Conservation (phyloP, 495 filamentous ascomycete species). For the Penicillium manginii region DNA sequence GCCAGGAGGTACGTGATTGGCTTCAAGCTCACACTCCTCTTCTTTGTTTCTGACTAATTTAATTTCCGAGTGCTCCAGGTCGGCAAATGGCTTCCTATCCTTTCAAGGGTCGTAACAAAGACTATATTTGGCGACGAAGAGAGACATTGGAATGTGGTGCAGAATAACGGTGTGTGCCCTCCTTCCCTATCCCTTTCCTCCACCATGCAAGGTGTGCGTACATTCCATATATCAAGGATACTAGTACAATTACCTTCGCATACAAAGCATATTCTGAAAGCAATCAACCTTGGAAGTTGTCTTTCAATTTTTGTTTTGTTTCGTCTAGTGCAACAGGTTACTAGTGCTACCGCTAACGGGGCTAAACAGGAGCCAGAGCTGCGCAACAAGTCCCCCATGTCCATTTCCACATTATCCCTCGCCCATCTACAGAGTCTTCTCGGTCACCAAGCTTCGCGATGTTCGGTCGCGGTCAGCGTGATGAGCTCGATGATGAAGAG, state of each 20-base stretch:
- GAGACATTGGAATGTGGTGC: constrained; percentile 78
- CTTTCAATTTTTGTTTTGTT: no score
- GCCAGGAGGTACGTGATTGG: constrained; percentile 49
- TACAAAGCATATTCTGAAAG: no score
- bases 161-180: constrained; percentile 77
- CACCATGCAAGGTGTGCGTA: background rate
- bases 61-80: constrained; percentile 33
- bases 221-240: background rate
- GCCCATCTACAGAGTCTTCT: constrained; percentile 46
- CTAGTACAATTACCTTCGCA: no score
- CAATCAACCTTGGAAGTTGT: no score
- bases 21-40: constrained; percentile 5
- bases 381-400: constrained; percentile 91
- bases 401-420: constrained; percentile 90
- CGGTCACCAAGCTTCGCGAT: constrained; percentile 65
- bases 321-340: background rate
- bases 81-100: constrained; percentile 71
- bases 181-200: background rate
- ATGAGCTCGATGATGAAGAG: constrained; percentile 87
- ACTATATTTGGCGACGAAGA: constrained; percentile 41
- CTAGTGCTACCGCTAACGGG: constrained; percentile 4
- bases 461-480: constrained; percentile 82
- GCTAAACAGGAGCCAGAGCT: constrained; percentile 64
- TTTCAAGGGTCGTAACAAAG: constrained; percentile 70
- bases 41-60: background rate